phyloP scores from a whole-genome alignment of 306 rosid species.

The Casuarina glauca region DNA sequence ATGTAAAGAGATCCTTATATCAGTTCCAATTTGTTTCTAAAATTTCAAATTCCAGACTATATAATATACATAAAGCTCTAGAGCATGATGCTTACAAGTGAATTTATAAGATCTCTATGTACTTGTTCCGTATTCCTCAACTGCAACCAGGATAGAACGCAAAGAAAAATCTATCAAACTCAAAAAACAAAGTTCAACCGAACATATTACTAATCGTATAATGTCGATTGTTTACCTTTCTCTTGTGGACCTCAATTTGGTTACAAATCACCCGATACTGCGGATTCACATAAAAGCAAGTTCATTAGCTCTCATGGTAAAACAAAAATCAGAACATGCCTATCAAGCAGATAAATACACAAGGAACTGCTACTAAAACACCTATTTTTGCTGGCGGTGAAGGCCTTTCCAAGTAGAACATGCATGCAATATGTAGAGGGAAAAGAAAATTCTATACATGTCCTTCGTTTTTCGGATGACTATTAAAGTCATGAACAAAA shows the following conservation, averaged over 20 bases:
- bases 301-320: constrained; percentile 23
- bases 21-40: neutral
- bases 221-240: constrained; percentile 50
- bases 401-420: too few species aligned
- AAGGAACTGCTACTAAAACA: too few species aligned
- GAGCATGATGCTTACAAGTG: constrained; percentile 39
- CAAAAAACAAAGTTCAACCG: neutral
- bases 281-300: constrained; percentile 15
- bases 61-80: neutral
- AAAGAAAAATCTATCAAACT: constrained; percentile 4
- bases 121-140: constrained; percentile 44
- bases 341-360: too few species aligned
- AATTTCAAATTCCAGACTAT: neutral
- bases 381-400: too few species aligned
- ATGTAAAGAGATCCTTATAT: constrained; percentile 7
- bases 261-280: constrained; percentile 52
- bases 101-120: constrained; percentile 48
- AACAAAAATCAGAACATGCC: neutral
- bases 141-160: constrained; percentile 32
- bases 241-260: constrained; percentile 56
- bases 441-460: too few species aligned
- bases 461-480: too few species aligned
- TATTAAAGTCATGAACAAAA: too few species aligned
- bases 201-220: neutral
- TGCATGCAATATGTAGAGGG: too few species aligned